Base-by-base conservation (phyloP, 139 green algal genomes). In the Picochlorum sp. region DNA sequence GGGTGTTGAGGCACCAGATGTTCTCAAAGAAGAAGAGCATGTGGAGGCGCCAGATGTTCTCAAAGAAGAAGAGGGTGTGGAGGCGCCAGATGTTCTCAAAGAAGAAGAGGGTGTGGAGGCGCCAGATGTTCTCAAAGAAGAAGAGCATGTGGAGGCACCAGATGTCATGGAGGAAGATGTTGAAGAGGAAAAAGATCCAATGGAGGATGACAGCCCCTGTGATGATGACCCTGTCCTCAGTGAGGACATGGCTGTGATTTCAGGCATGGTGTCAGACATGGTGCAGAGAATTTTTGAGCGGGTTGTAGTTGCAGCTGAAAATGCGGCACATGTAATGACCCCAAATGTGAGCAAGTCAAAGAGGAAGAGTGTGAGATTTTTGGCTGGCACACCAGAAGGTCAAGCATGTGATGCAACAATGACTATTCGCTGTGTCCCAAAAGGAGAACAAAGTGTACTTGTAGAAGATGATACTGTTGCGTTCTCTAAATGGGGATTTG, bases 401-500 rank as follows among this genome's bases (percentile, higher is more conserved):
- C 59, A 60, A 8, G 38, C 74, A 1, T 44, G 24, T 5, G 74
- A 81, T 28, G 71, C 51, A 16, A 72, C 74, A 38, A 21, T 54
- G 47, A 54, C 47, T 9, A 54, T 54, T 21, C 47, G 47, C 2
- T 54, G 47, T 21, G n/a, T 20, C 16, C 47, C 47, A 24, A 54
- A 54, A 54, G 47, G 47, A 24, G 47, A 54, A 10, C 47, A 54
- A 23, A 54, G 18, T 14, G 64, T 76, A 16, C 37, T 81, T 11
- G 73, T 76, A 18, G 69, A 62, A 0, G 74, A 80, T 61, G 65
- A 68, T 60, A 81, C 74, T 0, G 52, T 80, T 52, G 74, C 74
- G 16, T 67, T 81, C 50, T 62, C 74, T n/a, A 54, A 74, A 10
- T 81, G 74, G 74, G 74, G 74, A 61, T 68, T 71, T 37, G 34